phyloP scores from a whole-genome alignment of 176 grass and related monocot species.

The Triticum aestivum region DNA sequence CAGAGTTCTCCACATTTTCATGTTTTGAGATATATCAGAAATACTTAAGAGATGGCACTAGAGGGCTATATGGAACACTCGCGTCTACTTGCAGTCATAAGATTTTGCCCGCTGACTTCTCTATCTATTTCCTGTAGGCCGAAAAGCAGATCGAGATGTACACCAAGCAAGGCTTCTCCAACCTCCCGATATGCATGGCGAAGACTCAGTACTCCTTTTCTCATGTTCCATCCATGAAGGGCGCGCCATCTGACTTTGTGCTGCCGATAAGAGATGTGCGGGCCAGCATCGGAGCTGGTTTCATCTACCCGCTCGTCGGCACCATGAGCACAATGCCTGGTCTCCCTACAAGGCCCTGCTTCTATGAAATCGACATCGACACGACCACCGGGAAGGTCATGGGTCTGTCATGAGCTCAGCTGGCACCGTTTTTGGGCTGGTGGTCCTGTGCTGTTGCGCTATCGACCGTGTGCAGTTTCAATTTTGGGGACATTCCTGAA shows the following conservation, averaged over 20 bases:
- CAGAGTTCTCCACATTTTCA: neutral
- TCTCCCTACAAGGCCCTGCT: constrained; percentile 92
- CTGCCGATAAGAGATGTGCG: constrained; percentile 88
- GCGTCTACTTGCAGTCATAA: neutral
- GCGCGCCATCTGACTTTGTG: constrained; percentile 57
- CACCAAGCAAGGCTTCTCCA: constrained; percentile 90
- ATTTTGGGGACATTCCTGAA: constrained; percentile 14
- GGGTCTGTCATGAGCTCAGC: constrained; percentile 59
- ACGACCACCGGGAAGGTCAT: constrained; percentile 61
- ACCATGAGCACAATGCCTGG: constrained; percentile 98
- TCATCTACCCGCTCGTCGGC: constrained; percentile 91
- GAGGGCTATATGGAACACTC: neutral
- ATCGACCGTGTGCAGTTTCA: neutral
- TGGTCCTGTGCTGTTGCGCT: neutral
- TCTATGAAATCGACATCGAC: constrained; percentile 90
- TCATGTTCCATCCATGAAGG: constrained; percentile 76
- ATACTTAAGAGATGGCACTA: neutral
- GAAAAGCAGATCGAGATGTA: constrained; percentile 97
- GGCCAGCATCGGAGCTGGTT: constrained; percentile 89
- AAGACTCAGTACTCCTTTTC: constrained; percentile 99
- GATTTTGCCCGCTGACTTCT: neutral
- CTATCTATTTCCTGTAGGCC: constrained; percentile 42
- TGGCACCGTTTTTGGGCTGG: neutral
- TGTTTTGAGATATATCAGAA: neutral
- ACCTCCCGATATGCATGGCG: constrained; percentile 93